phyloP scores from a whole-genome alignment of 1,139 yeast genomes.

The Pichia sp. region DNA sequence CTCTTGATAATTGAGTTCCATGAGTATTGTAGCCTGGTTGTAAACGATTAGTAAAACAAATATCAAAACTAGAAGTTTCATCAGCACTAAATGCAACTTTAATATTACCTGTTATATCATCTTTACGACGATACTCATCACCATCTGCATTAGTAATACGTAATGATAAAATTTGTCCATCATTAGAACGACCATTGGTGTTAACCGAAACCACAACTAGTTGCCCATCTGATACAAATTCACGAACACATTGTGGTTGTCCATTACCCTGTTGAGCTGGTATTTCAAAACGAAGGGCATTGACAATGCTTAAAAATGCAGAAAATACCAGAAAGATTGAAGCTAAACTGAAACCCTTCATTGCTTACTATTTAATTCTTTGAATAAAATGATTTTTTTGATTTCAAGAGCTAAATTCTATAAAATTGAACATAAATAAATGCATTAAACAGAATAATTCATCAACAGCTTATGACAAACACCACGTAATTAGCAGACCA shows the following conservation, averaged over 20 bases:
- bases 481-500: too few relatives aligned
- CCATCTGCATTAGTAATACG: constrained; percentile 61
- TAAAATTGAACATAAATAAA: too few relatives aligned
- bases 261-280: constrained; percentile 24
- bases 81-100: constrained; percentile 81
- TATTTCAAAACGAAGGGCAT: constrained; percentile 28
- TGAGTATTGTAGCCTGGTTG: constrained; percentile 35
- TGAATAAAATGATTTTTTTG: background rate
- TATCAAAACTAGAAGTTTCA: constrained; percentile 78
- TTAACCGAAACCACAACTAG: constrained; percentile 77
- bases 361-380: too few relatives aligned
- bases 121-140: constrained; percentile 62
- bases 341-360: constrained; percentile 3
- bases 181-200: constrained; percentile 69
- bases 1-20: constrained; percentile 42
- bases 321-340: background rate
- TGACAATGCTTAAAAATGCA: constrained; percentile 11
- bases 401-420: background rate
- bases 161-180: constrained; percentile 74
- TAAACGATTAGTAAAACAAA: constrained; percentile 73
- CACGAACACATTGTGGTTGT: constrained; percentile 72
- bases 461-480: too few relatives aligned
- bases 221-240: constrained; percentile 78
- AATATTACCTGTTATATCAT: constrained; percentile 56
- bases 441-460: too few relatives aligned